A percentile compares a stretch with the other conserved stretches of the same genome.
These are phyloP conservation scores for Pseudogymnoascus sp. DNA, from an alignment of 2,329 filamentous ascomycete species.

Conservation along the genomic window DNA sequence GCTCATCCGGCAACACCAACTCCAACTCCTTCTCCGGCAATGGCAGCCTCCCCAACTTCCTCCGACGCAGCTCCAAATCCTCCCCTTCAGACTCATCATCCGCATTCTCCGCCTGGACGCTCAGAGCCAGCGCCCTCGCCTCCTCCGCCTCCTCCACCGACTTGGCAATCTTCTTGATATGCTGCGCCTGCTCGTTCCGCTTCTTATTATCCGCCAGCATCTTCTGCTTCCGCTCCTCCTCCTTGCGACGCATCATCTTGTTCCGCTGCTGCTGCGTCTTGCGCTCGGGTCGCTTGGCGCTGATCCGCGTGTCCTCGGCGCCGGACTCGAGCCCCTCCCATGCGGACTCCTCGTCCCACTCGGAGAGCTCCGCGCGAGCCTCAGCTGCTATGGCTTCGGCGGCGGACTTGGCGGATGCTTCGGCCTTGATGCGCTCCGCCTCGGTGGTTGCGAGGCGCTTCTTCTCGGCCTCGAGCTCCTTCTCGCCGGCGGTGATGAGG, in stretches of 20 bases:
- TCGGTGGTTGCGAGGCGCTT: conserved; percentile 60
- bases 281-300: conserved; percentile 67
- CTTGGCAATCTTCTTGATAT: conserved; percentile 62
- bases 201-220: conserved; percentile 69
- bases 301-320: conserved; percentile 54
- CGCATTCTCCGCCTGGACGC: conserved; percentile 35
- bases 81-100: conserved; percentile 50
- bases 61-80: conserved; percentile 57
- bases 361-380: conserved; percentile 53
- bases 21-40: conserved; percentile 74
- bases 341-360: conserved; percentile 80
- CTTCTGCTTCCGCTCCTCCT: conserved; percentile 67
- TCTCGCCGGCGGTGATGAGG: conserved; percentile 64
- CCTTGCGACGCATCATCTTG: conserved; percentile 79
- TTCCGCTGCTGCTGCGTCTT: conserved; percentile 86
- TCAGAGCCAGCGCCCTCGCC: conserved; percentile 35
- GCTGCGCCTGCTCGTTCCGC: conserved; percentile 61
- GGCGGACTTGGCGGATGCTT: conserved; percentile 60
- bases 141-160: conserved; percentile 53
- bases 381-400: conserved; percentile 69
- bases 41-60: conserved; percentile 63
- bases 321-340: conserved; percentile 89
- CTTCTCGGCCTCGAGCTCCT: conserved; percentile 70
- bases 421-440: conserved; percentile 52
- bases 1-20: conserved; percentile 71